Percentiles rank a stretch among this genome's conserved stretches.
Evolutionary conservation across 192 early-diverging fungal genomes (phyloP).

Genomic region (Glomus cerebriforme): DNA sequence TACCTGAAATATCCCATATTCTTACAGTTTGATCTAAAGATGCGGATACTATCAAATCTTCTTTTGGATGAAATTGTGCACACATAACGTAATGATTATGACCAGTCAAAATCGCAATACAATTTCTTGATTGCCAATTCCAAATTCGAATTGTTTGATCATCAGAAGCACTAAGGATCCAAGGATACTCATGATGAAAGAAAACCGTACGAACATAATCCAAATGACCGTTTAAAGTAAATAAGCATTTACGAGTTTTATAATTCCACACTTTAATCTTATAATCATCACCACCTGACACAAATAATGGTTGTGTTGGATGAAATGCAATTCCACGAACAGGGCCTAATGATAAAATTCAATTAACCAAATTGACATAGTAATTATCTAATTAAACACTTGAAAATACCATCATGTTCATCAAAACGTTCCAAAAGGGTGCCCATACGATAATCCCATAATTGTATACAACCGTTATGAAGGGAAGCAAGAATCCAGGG

Average conservation of each 20-base stretch:
- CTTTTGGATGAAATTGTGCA: slow-evolving; percentile 97
- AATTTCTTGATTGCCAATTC: slow-evolving; percentile 99
- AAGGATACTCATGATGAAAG: slow-evolving; percentile 98
- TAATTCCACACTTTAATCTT: slow-evolving; percentile 99
- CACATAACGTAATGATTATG: slow-evolving; percentile 99
- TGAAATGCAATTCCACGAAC: slow-evolving; percentile 97
- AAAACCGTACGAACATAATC: slow-evolving; percentile 97
- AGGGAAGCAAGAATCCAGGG: slow-evolving; percentile 98
- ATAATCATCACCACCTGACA: slow-evolving; percentile 98
- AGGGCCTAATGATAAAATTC: slow-evolving; percentile 65
- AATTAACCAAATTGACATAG: neutral
- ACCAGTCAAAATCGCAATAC: slow-evolving; percentile 95
- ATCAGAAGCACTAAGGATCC: slow-evolving; percentile 96
- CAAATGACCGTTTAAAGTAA: slow-evolving; percentile 96
- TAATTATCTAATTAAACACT: neutral
- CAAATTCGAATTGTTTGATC: slow-evolving; percentile 99
- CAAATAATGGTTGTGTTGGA: slow-evolving; percentile 94
- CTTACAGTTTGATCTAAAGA: slow-evolving; percentile 96
- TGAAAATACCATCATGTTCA: slow-evolving; percentile 92
- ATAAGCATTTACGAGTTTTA: slow-evolving; percentile 94
- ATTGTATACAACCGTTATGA: slow-evolving; percentile 96
- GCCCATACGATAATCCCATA: slow-evolving; percentile 99
- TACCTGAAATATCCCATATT: slow-evolving; percentile 98
- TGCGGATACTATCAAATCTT: slow-evolving; percentile 94
- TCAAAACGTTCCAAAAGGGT: slow-evolving; percentile 97